Percentiles rank a stretch among this genome's conserved stretches.
Evolutionary conservation across 768 basidiomycete genomes (phyloP).

Genomic region (Termitomyces sp.): DNA sequence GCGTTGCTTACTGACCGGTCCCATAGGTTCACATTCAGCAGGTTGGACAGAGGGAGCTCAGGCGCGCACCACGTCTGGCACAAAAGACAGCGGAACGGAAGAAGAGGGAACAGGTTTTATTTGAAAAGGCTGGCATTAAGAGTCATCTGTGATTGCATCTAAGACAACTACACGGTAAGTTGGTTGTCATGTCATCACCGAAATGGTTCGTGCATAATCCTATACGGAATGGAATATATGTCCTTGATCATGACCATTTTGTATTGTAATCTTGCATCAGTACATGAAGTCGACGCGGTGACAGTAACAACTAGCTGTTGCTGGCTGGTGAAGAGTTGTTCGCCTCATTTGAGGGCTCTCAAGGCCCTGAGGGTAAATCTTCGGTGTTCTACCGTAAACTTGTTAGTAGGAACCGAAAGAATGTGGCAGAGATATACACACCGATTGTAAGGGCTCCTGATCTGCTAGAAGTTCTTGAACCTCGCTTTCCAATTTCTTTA

Average conservation of each 20-base stretch:
- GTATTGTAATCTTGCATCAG: no score
- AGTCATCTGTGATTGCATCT: constrained; percentile 31
- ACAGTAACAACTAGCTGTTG: not conserved
- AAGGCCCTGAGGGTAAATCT: not conserved
- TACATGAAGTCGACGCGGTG: no score
- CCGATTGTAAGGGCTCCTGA: not conserved
- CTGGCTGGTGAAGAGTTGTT: not conserved
- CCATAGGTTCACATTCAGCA: constrained; percentile 88
- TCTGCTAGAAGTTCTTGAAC: not conserved
- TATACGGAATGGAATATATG: not conserved
- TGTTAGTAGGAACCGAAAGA: not conserved
- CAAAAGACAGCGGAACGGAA: constrained; percentile 49
- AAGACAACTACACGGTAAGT: not conserved
- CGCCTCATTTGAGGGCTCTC: not conserved
- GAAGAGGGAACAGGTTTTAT: constrained; percentile 55
- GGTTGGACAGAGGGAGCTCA: constrained; percentile 86
- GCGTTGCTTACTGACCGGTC: constrained; percentile 12
- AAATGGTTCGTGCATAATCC: not conserved
- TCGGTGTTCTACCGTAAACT: no score
- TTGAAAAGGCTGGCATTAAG: constrained; percentile 58
- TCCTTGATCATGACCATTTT: no score
- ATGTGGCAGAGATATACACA: not conserved
- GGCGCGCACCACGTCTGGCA: constrained; percentile 59
- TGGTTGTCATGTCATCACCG: no score
- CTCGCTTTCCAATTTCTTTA: not conserved